Base-by-base conservation (phyloP, 805 yeast genomes). In the Candida maesae region DNA sequence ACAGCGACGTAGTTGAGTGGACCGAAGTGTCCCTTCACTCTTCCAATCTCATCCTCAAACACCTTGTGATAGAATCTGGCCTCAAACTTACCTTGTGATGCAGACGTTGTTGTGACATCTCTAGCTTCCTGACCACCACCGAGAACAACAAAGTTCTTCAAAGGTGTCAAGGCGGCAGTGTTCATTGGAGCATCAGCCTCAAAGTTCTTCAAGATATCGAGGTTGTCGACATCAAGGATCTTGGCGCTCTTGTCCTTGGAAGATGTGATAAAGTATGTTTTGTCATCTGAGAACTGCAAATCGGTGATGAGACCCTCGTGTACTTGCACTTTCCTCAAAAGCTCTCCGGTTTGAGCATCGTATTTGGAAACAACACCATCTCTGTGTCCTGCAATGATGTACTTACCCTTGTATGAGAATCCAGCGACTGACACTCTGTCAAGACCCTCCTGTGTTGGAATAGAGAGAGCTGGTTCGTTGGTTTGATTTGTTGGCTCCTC, bases 101-200 rank as follows among this genome's bases (percentile, higher is more conserved):
- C 80, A 32, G 93, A 78, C 20, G 98, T 89, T n/a, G 98, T 93
- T 32, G 99, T 93, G 60, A 93, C 99, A 64, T 90, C 95, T 66
- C 89, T 81, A 30, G 99, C 98, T 58, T 89, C 98, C 73, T 93
- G 98, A 80, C 99, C 99, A 70, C 99, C 99, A 39, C 98, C 99
- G 47, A 93, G 73, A 36, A 93, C 82, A 47, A 93, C 84, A 61
- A 82, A 91, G 60, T 93, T 91, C 69, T 93, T 93, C 43, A 81
- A 72, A 19, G 98, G 95, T 13, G 99, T 90, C 53, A 93, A 84
- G 51, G 95, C 83, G 15, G 98, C 98, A 27, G 95, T 78, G 72
- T 93, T 93, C 74, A 93, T 75, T 44, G 98, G 97, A 39, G 95
- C 89, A 62, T 89, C 97, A 6, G 96, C 81, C 53, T 74, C 77